phyloP scores from a whole-genome alignment of 164 flowering plant genomes.

The Hamamelis virginiana region DNA sequence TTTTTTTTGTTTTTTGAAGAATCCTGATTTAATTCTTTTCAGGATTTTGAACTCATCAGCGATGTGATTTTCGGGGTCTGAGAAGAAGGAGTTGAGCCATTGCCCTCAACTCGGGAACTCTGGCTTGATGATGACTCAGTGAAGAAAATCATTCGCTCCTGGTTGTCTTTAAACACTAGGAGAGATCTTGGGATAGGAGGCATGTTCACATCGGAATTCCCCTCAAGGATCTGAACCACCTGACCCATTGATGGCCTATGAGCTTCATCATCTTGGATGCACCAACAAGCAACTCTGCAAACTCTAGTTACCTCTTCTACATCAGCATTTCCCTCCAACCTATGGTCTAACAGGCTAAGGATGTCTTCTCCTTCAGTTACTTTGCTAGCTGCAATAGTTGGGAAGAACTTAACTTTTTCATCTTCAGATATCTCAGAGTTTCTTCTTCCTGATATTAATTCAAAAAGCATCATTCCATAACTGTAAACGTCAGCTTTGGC shows the following conservation, averaged over 20 bases:
- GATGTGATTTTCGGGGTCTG: too few relatives aligned
- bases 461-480: slow-evolving; percentile 58
- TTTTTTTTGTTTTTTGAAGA: too few relatives aligned
- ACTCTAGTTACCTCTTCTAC: slow-evolving; percentile 36
- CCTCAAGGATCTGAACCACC: slow-evolving; percentile 53
- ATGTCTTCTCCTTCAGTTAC: slow-evolving; percentile 27
- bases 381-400: slow-evolving; percentile 31
- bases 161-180: slow-evolving; percentile 23
- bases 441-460: slow-evolving; percentile 47
- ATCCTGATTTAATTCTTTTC: too few relatives aligned
- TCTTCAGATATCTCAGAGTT: slow-evolving; percentile 29
- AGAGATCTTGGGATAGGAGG: slow-evolving; percentile 43
- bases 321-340: slow-evolving; percentile 34
- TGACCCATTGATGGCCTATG: slow-evolving; percentile 51
- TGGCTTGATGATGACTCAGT: slow-evolving; percentile 36
- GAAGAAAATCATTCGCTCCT: slow-evolving; percentile 38
- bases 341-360: slow-evolving; percentile 27
- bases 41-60: too few relatives aligned
- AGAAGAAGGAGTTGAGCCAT: too few relatives aligned
- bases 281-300: slow-evolving; percentile 53
- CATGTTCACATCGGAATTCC: slow-evolving; percentile 27
- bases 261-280: slow-evolving; percentile 51
- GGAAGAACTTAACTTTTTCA: slow-evolving; percentile 35
- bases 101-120: slow-evolving; percentile 18
- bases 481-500: slow-evolving; percentile 58